Base-by-base conservation (phyloP, 306 rosid species). In the Lathyrus tuberosus region DNA sequence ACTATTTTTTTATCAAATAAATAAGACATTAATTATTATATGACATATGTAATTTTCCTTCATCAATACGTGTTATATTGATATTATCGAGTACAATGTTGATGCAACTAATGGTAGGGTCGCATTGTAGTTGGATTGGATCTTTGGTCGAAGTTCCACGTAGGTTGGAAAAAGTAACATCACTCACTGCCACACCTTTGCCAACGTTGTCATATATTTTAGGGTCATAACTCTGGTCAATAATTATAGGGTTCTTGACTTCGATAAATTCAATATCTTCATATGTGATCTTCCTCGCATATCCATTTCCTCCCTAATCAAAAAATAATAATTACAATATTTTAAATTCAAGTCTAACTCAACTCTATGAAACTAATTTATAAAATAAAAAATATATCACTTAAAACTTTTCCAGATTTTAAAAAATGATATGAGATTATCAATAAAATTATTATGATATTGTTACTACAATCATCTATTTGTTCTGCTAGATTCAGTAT, bases 221-320 rank as follows among this genome's bases (percentile, higher is more conserved):
- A 37, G 6, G 6, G 26, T 28, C 0, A 30, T 87, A 84, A 5
- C 62, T 4, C 1, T 87, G 89, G 30, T 82, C 72, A 24, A 84
- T 82, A 8, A 84, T 54, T 1, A 84, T 35, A 5, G 92, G 87
- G 3, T 82, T 82, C 3, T 17, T 3, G 0, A 70, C 59, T 8
- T 10, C 66, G 4, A 8, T 5, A 0, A 84, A 11, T 41, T 2
- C 14, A 10, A 87, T 84, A n/a, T 87, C 46, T 15, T 82, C 80
- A 40, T 66, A 87, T 11, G 38, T 65, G 30, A 87, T 84, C 9
- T 78, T 78, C 24, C 54, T 84, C 0, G 89, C 87, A 80, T 78
- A 84, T 40, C 89, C 92, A 0, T 20, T 3, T 70, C 92, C 86
- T 42, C 87, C 85, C 88, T 86, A 2, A 33, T 56, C 10, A 3